phyloP scores from a whole-genome alignment of 1,139 yeast species.

The Yamadazyma sp. region DNA sequence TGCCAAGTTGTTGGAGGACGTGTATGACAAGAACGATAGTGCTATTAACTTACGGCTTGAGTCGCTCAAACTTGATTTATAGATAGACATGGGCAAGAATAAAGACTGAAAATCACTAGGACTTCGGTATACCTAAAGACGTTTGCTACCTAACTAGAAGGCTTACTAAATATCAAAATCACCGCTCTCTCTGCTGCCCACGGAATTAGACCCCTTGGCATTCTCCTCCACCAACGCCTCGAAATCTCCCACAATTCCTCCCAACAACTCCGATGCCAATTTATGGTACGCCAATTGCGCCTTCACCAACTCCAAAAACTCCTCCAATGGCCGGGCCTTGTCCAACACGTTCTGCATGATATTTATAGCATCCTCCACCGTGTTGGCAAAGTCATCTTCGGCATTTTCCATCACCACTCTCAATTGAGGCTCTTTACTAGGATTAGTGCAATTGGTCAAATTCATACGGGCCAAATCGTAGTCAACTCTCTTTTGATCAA shows the following conservation, averaged over 20 bases:
- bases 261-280: conserved; percentile 69
- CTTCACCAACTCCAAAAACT: conserved; percentile 65
- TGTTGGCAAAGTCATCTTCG: conserved; percentile 88
- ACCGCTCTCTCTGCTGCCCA: conserved; percentile 35
- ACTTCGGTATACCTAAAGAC: too few species aligned
- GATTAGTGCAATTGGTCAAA: conserved; percentile 65
- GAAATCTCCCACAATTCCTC: conserved; percentile 63
- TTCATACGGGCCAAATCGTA: conserved; percentile 76
- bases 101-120: too few species aligned
- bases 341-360: conserved; percentile 82
- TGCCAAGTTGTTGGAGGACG: conserved; percentile 63
- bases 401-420: conserved; percentile 80
- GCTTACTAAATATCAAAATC: conserved; percentile 49
- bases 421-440: conserved; percentile 73
- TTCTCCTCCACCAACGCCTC: conserved; percentile 59
- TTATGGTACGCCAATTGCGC: conserved; percentile 87
- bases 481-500: conserved; percentile 74
- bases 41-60: conserved; percentile 41
- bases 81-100: too few species aligned
- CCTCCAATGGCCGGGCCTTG: conserved; percentile 69
- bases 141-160: too few species aligned
- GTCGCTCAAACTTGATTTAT: conserved; percentile 24
- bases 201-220: conserved; percentile 20
- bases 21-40: conserved; percentile 27
- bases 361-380: conserved; percentile 85